Base-by-base conservation (phyloP, 2,329 filamentous ascomycete genomes). In the Cladophialophora chaetospira region DNA sequence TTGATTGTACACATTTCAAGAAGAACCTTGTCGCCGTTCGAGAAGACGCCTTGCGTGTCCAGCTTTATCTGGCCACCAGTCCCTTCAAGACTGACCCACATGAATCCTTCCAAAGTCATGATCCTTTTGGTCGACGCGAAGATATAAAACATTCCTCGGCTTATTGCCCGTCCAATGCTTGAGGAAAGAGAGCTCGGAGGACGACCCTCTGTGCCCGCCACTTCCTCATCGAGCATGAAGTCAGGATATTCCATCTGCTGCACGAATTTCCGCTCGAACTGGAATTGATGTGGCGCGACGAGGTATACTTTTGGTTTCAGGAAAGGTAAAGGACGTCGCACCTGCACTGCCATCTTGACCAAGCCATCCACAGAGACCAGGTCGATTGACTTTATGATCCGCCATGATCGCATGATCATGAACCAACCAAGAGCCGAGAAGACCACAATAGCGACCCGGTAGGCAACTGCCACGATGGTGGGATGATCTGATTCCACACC, bases 381-480 rank as follows among this genome's bases (percentile, higher is more conserved):
- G 19, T 60, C 57, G 23, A 62, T 60, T 11, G 60, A 52, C 29
- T 45, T 50, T 19, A 62, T 57, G 36, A 62, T 13, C n/a, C 58
- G 45, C 19, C 53, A 38, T 11, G 60, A 54, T 11, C 60, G 53
- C 26, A 62, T 40, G 15, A 62, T 49, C 5, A 52, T 51, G 15
- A 60, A 42, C 15, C 60, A 51, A 4, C 56, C 60, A 2, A 57
- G 31, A 5, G 51, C 36, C 2, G 60, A 57, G 50, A 55, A 60
- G 3, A 52, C 51, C 9, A 59, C 43, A 13, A 62, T 62, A n/a
- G n/a, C n/a, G n/a, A n/a, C n/a, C n/a, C n/a, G n/a, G n/a, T n/a
- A n/a, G n/a, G n/a, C n/a, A n/a, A n/a, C n/a, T n/a, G 13, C 60
- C 56, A 10, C 53, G 28, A 35, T 54, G 56, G 29, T 54, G 56